Evolutionary conservation across 1,139 yeast species (phyloP).

Genomic region (Yamadazyma dushanensis): DNA sequence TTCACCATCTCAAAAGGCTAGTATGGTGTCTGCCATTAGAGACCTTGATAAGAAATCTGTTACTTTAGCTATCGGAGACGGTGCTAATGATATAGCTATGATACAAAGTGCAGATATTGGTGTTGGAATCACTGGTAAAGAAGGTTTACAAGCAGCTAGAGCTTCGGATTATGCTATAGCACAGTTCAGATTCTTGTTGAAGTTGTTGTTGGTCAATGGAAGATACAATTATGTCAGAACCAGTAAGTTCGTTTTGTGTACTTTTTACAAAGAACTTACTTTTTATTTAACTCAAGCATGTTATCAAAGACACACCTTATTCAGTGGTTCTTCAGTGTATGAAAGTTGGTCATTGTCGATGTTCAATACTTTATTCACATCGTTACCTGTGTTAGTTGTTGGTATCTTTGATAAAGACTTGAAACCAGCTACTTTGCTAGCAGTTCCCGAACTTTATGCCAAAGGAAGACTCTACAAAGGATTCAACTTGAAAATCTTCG

Average conservation of each 20-base stretch:
- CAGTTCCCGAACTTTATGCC: constrained; percentile 86
- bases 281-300: constrained; percentile 88
- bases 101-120: constrained; percentile 98
- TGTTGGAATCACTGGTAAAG: constrained; percentile 94
- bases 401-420: constrained; percentile 97
- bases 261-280: constrained; percentile 90
- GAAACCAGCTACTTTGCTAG: constrained; percentile 81
- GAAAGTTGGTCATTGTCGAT: constrained; percentile 96
- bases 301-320: constrained; percentile 83
- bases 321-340: constrained; percentile 89
- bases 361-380: constrained; percentile 95
- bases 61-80: constrained; percentile 97
- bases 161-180: constrained; percentile 95
- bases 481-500: constrained; percentile 67
- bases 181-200: constrained; percentile 81
- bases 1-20: constrained; percentile 93
- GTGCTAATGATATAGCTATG: constrained; percentile 99
- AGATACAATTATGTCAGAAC: constrained; percentile 92
- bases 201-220: constrained; percentile 88
- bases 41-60: constrained; percentile 64
- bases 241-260: constrained; percentile 86
- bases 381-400: constrained; percentile 84
- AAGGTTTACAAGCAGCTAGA: constrained; percentile 95
- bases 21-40: constrained; percentile 80
- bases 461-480: constrained; percentile 76